Evolutionary conservation across 176 grass and related monocot genomes (phyloP), one percentile per base, ranked within the genome.

Genomic region (Chrysopogon serrulatus): DNA sequence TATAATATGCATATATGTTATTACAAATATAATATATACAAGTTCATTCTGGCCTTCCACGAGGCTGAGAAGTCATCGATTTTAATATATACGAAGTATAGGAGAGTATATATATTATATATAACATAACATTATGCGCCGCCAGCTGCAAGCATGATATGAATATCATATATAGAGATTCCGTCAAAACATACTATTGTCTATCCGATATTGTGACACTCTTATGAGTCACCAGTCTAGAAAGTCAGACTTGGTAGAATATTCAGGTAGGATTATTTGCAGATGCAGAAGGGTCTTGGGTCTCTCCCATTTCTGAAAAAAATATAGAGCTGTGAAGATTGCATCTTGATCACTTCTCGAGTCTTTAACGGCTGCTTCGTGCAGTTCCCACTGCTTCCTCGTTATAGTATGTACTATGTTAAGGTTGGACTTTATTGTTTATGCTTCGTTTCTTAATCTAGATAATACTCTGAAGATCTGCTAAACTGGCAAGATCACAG

Each of bases 171-270:
- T 69, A 69, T 27, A 16, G 32, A 53, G 6, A 51, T 66, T 48
- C 30, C 67, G 31, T 19, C 32, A 80, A 56, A 65, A 28, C 51
- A 40, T 81, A 68, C 14, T 80, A 18, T 49, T 47, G 9, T 47
- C 30, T 68, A 47, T 67, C 7, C 1, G 21, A 37, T 68, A 36
- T 53, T 48, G 11, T 47, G 27, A 17, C 51, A 45, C 79, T 82
- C 64, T 37, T 35, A 10, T 32, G 28, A 9, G 44, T 81, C 43
- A 6, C 48, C n/a, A 4, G 44, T 63, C 49, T 27, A 42, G 41
- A 81, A 81, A 67, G 71, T 68, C 71, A 78, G 63, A 49, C 6
- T 76, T 27, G 10, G 62, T 81, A 85, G 77, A 76, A 81, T 85
- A 64, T 89, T 76, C 82, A 62, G 77, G 62, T 43, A 79, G 31